phyloP scores from a whole-genome alignment of 2,329 filamentous ascomycete species.

The Penicillium sp. region DNA sequence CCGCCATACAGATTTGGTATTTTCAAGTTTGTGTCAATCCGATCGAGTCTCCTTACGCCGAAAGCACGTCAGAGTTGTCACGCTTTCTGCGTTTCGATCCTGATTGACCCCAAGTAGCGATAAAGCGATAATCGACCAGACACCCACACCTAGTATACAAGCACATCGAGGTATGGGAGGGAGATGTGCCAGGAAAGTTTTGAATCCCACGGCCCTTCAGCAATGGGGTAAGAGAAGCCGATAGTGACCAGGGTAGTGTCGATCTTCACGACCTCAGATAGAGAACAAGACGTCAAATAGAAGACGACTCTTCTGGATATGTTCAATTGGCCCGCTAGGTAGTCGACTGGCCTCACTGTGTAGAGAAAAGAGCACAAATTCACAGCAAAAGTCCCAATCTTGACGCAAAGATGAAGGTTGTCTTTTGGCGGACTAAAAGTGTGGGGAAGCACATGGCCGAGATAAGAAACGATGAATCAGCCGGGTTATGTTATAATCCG shows the following conservation, averaged over 20 bases:
- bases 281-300: neutral
- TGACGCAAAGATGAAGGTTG: constrained; percentile 8
- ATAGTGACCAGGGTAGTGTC: neutral
- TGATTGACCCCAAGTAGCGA: constrained; percentile 36
- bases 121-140: constrained; percentile 39
- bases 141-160: constrained; percentile 36
- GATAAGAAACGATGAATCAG: constrained; percentile 23
- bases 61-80: constrained; percentile 10
- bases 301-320: neutral
- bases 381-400: constrained; percentile 1
- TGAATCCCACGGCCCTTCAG: constrained; percentile 15
- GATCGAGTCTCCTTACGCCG: constrained; percentile 11
- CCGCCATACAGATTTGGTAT: constrained; percentile 25
- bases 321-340: neutral
- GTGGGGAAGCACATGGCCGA: constrained; percentile 23
- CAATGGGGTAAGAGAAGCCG: constrained; percentile 11
- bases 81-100: constrained; percentile 30
- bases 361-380: neutral
- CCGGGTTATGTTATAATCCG: constrained; percentile 14
- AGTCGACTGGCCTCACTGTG: neutral
- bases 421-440: constrained; percentile 19
- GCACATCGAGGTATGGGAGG: constrained; percentile 38
- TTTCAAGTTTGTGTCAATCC: neutral
- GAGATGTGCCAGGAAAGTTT: constrained; percentile 20
- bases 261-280: constrained; percentile 9